Conservation (phyloP, 108 stramenopile genomes). For the Chaetoceros tenuissimus region DNA sequence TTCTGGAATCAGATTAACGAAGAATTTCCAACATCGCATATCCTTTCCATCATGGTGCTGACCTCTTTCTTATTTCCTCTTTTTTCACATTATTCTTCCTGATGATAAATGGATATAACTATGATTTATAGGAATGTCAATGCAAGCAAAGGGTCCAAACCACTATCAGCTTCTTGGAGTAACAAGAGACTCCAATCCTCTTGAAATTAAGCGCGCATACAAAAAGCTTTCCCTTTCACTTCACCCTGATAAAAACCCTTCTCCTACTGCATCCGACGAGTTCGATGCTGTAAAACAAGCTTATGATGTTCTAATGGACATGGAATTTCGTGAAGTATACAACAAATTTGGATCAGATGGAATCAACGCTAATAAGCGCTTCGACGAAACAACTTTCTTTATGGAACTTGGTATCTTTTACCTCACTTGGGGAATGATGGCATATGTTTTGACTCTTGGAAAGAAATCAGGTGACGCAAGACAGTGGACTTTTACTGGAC, state of each 20-base stretch:
- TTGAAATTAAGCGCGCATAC: constrained; percentile 96
- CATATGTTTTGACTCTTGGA: constrained; percentile 90
- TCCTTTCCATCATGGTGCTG: constrained; percentile 2
- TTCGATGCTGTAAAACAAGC: constrained; percentile 88
- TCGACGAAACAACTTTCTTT: constrained; percentile 77
- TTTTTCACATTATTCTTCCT: no score
- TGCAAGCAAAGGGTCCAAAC: constrained; percentile 85
- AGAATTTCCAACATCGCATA: neutral
- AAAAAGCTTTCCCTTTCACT: constrained; percentile 86
- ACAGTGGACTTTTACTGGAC: constrained; percentile 89
- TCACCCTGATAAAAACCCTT: constrained; percentile 96
- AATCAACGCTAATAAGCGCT: constrained; percentile 73
- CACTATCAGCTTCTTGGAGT: constrained; percentile 79
- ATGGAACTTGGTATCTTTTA: constrained; percentile 90
- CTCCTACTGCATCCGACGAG: constrained; percentile 81
- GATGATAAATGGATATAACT: no score
- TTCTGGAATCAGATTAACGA: constrained; percentile 2
- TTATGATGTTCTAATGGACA: constrained; percentile 93
- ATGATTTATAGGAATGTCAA: constrained; percentile 62
- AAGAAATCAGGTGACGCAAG: constrained; percentile 76
- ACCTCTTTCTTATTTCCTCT: constrained; percentile 1
- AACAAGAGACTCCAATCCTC: constrained; percentile 71
- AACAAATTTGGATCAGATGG: constrained; percentile 96
- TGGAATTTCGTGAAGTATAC: constrained; percentile 92
- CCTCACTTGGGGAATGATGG: constrained; percentile 91